Conservation (phyloP, 352 stramenopile species). For the Phytophthora sp. region DNA sequence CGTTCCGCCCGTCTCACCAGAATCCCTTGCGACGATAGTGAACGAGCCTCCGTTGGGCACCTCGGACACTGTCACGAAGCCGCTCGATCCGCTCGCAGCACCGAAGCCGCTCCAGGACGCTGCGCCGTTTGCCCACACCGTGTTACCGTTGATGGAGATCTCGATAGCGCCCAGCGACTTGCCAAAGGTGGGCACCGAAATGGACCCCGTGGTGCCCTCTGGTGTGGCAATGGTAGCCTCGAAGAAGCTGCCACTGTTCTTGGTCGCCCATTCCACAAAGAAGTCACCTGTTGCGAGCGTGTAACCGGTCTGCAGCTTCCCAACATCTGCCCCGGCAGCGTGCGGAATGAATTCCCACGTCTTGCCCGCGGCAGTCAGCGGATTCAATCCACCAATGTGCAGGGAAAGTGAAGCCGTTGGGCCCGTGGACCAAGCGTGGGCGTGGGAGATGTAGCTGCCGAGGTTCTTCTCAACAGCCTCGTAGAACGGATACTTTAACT, state of each 20-base stretch:
- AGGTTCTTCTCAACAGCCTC: conserved; percentile 21
- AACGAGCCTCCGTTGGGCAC: conserved; percentile 18
- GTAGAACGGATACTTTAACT: conserved; percentile 47
- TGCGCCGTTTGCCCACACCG: conserved; percentile 26
- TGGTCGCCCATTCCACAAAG: conserved; percentile 30
- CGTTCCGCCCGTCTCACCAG: too few relatives aligned
- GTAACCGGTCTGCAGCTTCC: conserved; percentile 30
- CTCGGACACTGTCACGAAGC: conserved; percentile 29
- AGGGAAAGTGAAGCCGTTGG: conserved; percentile 33
- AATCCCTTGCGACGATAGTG: conserved; percentile 21
- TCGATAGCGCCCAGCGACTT: conserved; percentile 28
- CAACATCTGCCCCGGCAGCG: conserved; percentile 15
- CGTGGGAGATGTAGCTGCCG: conserved; percentile 40
- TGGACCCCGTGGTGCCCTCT: conserved; percentile 23
- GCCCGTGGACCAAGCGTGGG: conserved; percentile 42
- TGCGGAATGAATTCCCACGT: conserved; percentile 38
- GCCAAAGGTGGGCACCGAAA: conserved; percentile 39
- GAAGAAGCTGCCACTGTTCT: conserved; percentile 28
- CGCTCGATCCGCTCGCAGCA: conserved; percentile 3
- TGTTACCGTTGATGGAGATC: conserved; percentile 38
- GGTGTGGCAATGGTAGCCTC: conserved; percentile 15
- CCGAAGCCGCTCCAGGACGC: conserved; percentile 16
- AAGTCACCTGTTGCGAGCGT: conserved; percentile 24
- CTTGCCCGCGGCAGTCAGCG: conserved; percentile 30
- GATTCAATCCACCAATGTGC: conserved; percentile 25